Conservation (phyloP, 768 basidiomycete species). For the Russula earlei region DNA sequence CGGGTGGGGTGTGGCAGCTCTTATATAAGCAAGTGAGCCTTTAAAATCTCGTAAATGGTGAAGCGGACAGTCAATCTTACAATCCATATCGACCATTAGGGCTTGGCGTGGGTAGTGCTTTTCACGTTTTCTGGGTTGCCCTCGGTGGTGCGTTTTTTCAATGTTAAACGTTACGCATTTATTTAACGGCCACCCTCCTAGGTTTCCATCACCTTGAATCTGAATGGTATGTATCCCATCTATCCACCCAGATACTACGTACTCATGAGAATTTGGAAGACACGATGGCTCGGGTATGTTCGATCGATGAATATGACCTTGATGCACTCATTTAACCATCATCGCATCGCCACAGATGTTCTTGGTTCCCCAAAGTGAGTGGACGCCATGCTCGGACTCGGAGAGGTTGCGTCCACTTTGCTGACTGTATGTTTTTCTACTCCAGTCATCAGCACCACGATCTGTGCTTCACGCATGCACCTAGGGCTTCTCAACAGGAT, state of each 20-base stretch:
- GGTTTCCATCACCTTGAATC: constrained; percentile 3
- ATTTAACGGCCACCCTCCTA: neutral
- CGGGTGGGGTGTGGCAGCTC: neutral
- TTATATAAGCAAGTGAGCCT: neutral
- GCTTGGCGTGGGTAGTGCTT: neutral
- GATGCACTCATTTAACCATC: too few relatives aligned
- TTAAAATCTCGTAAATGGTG: neutral
- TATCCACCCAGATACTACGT: neutral
- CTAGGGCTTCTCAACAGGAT: neutral
- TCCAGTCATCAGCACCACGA: neutral
- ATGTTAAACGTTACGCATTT: too few relatives aligned
- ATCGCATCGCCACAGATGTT: too few relatives aligned
- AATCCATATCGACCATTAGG: neutral
- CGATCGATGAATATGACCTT: too few relatives aligned
- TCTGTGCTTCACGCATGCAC: neutral
- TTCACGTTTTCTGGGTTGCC: neutral
- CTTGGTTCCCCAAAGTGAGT: neutral
- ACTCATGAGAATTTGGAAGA: neutral
- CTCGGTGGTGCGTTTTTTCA: neutral
- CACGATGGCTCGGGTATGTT: neutral
- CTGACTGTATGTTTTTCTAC: neutral
- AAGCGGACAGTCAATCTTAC: neutral
- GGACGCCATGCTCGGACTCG: neutral
- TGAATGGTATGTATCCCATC: neutral
- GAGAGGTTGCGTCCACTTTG: neutral